Evolutionary conservation across 2,329 filamentous ascomycete species (phyloP), one percentile per base, ranked within the genome.

Genomic region (Bipolaris oryzae): DNA sequence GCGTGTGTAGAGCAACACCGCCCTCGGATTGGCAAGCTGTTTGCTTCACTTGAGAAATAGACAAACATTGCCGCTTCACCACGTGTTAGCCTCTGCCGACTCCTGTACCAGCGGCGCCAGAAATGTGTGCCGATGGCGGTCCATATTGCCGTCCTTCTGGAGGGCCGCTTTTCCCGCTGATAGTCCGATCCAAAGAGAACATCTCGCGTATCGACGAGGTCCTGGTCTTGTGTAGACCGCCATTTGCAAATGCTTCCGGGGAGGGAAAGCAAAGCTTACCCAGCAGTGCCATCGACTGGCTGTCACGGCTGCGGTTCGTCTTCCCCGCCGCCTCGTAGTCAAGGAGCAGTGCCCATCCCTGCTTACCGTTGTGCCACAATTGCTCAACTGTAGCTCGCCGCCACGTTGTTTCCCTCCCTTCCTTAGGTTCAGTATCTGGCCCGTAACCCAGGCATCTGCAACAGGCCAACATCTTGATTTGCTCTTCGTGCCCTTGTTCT

Each of bases 361-460:
- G 61, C 59, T 47, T 51, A 49, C 53, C 58, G 33, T 50, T 49
- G 66, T 62, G 57, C 56, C 61, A 68, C 66, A 50, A 55, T 58
- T 50, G 41, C 28, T 55, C 42, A 49, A 57, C 41, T 57, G 50
- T 58, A 39, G 49, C 63, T 54, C 53, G 53, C 58, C 60, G 68
- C 61, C 70, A 73, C 71, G 67, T 73, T 74, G 61, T 62, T 64
- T 63, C 55, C 58, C 59, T 38, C 15, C n/a, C 4, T 48, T 28
- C 57, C 56, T 34, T 16, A 20, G 10, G 45, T 25, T 41, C 7
- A 39, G 55, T 49, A 48, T 56, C 57, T 55, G 59, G 50, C 61
- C 50, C 53, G 35, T 33, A 41, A 28, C 34, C 54, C 51, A 18
- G 37, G 23, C 42, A 63, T 57, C 50, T 50, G 34, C 53, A 16